phyloP scores from a whole-genome alignment of 441 rosid species.

The Melastoma candidum region DNA sequence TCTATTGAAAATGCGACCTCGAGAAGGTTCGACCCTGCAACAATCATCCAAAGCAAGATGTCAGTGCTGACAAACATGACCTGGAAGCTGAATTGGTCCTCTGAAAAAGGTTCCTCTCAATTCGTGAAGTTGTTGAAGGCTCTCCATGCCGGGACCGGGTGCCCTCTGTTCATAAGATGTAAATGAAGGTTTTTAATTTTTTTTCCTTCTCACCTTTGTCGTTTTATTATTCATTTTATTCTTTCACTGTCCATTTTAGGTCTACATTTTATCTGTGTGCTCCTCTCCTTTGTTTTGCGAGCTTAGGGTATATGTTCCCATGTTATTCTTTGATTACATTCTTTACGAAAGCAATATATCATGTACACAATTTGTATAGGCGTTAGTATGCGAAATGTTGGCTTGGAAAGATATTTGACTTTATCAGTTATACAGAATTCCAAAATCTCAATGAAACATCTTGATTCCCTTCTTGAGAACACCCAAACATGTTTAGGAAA shows the following conservation, averaged over 20 bases:
- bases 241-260: slow-evolving; percentile 11
- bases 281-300: not conserved
- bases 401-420: no score
- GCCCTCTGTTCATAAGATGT: slow-evolving; percentile 42
- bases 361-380: slow-evolving; percentile 3
- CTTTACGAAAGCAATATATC: not conserved
- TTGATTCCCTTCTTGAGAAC: no score
- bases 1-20: slow-evolving; percentile 22
- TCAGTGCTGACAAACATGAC: slow-evolving; percentile 13
- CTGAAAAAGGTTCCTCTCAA: slow-evolving; percentile 36
- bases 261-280: not conserved
- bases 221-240: slow-evolving; percentile 36
- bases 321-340: slow-evolving; percentile 7
- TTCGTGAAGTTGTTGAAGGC: slow-evolving; percentile 69
- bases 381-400: no score
- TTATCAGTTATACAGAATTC: no score
- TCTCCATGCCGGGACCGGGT: slow-evolving; percentile 37
- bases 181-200: slow-evolving; percentile 13
- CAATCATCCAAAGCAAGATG: slow-evolving; percentile 16
- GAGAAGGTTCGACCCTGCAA: slow-evolving; percentile 10
- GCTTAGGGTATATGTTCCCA: not conserved
- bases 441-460: no score
- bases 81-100: slow-evolving; percentile 73
- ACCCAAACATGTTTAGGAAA: no score
- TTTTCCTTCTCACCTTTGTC: not conserved